Evolutionary conservation across 495 filamentous ascomycete species (phyloP).

Genomic region (Penicillium verhagenii): DNA sequence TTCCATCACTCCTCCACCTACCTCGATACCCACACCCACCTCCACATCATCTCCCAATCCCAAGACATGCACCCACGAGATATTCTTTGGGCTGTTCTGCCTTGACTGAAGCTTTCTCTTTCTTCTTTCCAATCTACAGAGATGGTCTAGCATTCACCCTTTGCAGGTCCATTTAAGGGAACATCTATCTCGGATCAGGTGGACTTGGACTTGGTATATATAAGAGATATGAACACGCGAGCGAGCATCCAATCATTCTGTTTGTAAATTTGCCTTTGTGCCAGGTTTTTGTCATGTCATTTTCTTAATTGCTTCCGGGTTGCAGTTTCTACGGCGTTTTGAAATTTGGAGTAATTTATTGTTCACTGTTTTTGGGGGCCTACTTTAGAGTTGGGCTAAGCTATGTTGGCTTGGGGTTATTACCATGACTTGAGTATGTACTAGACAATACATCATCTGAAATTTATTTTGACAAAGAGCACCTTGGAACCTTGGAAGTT

Average conservation of each 20-base stretch:
- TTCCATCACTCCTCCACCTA: not conserved
- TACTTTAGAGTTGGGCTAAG: not conserved
- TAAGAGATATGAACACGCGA: not conserved
- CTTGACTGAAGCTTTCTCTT: not conserved
- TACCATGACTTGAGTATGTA: not conserved
- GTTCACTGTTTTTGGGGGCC: no score
- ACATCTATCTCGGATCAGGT: not conserved
- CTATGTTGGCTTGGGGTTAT: not conserved
- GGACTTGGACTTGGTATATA: not conserved
- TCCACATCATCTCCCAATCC: not conserved
- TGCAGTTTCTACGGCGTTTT: not conserved
- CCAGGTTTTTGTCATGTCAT: not conserved
- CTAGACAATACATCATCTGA: not conserved
- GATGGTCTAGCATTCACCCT: not conserved
- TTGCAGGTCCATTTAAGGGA: not conserved
- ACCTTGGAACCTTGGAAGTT: no score
- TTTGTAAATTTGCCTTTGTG: no score
- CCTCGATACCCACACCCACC: not conserved
- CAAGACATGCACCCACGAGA: not conserved
- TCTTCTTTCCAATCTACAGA: not conserved
- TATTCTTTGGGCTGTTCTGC: not conserved
- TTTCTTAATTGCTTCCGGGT: not conserved
- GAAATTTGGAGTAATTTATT: not conserved
- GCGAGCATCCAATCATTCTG: not conserved
- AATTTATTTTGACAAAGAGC: no score